Conservation (phyloP, 495 filamentous ascomycete genomes). For the Cercophora samala region DNA sequence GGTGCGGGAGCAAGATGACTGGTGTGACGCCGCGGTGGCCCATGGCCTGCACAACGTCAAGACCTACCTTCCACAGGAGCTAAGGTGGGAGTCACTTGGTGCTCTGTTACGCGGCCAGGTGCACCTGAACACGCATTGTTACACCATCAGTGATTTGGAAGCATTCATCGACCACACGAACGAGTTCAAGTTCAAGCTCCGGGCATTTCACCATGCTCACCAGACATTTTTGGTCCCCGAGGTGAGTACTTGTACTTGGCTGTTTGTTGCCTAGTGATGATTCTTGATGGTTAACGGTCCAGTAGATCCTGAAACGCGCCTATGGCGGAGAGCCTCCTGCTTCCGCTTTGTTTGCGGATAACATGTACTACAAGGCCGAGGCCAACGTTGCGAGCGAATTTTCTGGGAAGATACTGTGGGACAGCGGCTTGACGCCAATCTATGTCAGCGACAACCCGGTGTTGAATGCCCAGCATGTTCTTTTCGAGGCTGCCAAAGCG, state of each 20-base stretch:
- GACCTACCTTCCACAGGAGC: constrained; percentile 50
- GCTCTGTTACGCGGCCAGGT: constrained; percentile 60
- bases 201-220: constrained; percentile 64
- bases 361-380: constrained; percentile 63
- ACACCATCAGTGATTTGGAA: constrained; percentile 62
- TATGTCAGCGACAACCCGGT: constrained; percentile 52
- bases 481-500: constrained; percentile 59
- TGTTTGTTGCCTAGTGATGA: too few species aligned
- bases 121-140: constrained; percentile 63
- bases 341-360: constrained; percentile 55
- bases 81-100: constrained; percentile 55
- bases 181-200: constrained; percentile 60
- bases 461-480: constrained; percentile 49
- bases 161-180: constrained; percentile 60
- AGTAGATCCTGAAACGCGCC: constrained; percentile 48
- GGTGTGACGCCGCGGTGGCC: constrained; percentile 52
- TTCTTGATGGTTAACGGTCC: constrained; percentile 5
- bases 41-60: constrained; percentile 38
- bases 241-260: constrained; percentile 9
- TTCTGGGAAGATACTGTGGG: constrained; percentile 58
- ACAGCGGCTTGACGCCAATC: constrained; percentile 53
- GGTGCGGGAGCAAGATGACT: constrained; percentile 54
- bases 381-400: constrained; percentile 57
- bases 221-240: constrained; percentile 60
- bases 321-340: constrained; percentile 46